Evolutionary conservation across 805 yeast species (phyloP).

Genomic region (Lachancea lanzarotensis): DNA sequence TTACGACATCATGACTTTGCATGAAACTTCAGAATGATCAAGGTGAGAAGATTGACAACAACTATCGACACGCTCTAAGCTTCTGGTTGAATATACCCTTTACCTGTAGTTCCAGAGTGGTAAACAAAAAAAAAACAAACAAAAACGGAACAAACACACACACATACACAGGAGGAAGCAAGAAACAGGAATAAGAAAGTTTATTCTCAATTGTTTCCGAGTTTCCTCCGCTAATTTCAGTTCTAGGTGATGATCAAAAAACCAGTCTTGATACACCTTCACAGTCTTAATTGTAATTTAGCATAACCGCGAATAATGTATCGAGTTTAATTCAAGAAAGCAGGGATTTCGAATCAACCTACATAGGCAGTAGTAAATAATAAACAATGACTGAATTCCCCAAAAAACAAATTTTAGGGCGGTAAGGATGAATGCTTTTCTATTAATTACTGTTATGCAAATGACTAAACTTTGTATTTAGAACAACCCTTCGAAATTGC

Average conservation of each 20-base stretch:
- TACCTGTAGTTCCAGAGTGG: background rate
- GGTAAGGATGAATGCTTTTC: conserved; percentile 3
- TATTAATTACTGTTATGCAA: conserved; percentile 2
- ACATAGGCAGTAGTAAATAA: background rate
- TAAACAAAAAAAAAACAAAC: too few species aligned
- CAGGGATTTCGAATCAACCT: background rate
- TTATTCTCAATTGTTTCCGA: background rate
- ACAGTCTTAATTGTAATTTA: conserved; percentile 4
- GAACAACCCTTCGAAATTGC: conserved; percentile 3
- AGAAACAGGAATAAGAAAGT: background rate
- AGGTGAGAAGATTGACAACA: background rate
- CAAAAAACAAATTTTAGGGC: background rate
- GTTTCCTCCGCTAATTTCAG: background rate
- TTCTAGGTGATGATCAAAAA: background rate
- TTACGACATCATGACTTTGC: conserved; percentile 35
- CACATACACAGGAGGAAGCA: background rate
- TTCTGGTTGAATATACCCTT: background rate
- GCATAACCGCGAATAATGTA: conserved; percentile 7
- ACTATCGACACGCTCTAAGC: background rate
- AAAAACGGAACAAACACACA: background rate
- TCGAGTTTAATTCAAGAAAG: conserved; percentile 3
- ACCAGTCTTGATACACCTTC: background rate
- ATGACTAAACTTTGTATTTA: background rate
- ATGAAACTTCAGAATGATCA: conserved; percentile 21
- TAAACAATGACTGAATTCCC: background rate